phyloP scores from a whole-genome alignment of 202 grass and related monocot species.

The Zizania palustris region DNA sequence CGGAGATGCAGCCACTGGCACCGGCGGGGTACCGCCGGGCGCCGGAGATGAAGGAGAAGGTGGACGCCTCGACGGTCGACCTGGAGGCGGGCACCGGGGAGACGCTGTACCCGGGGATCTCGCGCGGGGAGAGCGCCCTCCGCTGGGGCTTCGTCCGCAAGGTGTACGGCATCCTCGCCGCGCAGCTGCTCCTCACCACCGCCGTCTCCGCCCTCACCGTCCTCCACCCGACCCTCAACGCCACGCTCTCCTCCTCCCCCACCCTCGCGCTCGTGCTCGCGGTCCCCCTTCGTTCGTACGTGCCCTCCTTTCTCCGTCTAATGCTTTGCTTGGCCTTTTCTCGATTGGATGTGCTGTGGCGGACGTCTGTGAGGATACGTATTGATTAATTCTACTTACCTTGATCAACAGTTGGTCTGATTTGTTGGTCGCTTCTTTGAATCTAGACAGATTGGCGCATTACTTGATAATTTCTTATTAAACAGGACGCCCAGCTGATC shows the following conservation, averaged over 20 bases:
- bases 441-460: background rate
- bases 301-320: background rate
- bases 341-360: background rate
- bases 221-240: constrained; percentile 75
- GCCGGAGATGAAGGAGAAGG: constrained; percentile 87
- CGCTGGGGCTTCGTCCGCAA: constrained; percentile 99
- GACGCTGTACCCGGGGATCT: constrained; percentile 86
- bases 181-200: constrained; percentile 92
- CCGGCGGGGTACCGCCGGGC: constrained; percentile 49
- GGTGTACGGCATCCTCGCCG: constrained; percentile 98
- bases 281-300: constrained; percentile 82
- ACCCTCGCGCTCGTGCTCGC: constrained; percentile 65
- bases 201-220: constrained; percentile 74
- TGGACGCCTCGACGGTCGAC: constrained; percentile 55
- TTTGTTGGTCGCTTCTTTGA: background rate
- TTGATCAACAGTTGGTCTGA: background rate
- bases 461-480: background rate
- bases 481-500: too few species aligned
- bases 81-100: constrained; percentile 72
- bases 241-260: constrained; percentile 59
- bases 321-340: background rate
- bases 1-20: constrained; percentile 67
- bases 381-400: background rate
- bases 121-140: constrained; percentile 78
- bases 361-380: background rate